Conservation (phyloP, 2,329 filamentous ascomycete species). For the Penicillium sp. region DNA sequence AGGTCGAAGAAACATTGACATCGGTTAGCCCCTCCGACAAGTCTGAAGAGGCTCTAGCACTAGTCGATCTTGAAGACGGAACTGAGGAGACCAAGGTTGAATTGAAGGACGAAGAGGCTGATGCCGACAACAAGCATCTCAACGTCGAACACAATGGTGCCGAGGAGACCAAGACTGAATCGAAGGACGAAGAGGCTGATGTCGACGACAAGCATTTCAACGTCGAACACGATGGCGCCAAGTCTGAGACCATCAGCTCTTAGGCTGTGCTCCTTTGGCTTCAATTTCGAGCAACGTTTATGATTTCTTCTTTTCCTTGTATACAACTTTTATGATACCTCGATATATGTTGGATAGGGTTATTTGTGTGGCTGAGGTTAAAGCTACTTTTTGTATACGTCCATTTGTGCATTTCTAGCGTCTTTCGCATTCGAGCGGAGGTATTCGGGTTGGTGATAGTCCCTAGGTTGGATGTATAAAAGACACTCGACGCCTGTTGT, state of each 20-base stretch:
- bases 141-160: background rate
- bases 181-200: background rate
- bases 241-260: background rate
- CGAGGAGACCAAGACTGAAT: background rate
- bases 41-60: background rate
- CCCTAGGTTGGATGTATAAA: background rate
- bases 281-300: background rate
- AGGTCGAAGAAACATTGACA: background rate
- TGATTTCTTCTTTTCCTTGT: background rate
- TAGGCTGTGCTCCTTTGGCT: background rate
- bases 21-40: background rate
- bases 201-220: background rate
- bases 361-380: background rate
- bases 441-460: background rate
- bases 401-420: constrained; percentile 3
- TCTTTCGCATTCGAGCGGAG: background rate
- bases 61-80: background rate
- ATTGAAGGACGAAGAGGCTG: background rate
- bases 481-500: background rate
- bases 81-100: background rate
- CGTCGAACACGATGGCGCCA: background rate
- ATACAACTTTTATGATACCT: constrained; percentile 1
- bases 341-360: constrained; percentile 2
- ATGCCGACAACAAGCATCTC: background rate
- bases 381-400: background rate